Base-by-base conservation (phyloP, 2,329 filamentous ascomycete species). In the Aspergillus viridinutans region DNA sequence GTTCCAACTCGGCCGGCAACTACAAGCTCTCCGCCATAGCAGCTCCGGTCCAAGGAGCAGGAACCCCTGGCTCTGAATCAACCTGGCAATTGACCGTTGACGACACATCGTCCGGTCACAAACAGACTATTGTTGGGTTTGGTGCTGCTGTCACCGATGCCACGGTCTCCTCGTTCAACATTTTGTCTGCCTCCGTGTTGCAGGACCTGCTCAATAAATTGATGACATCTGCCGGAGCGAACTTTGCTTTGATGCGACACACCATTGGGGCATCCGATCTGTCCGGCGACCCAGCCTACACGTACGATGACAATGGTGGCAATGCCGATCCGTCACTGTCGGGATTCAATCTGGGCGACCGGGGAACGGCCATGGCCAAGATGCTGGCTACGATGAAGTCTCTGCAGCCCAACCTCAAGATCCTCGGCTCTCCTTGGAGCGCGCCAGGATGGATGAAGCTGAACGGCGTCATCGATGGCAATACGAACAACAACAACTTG, bases 361-460 rank as follows among this genome's bases (percentile, higher is more conserved):
- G 72, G 29, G 74, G 74, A 23, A 71, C 60, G 5, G 68, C 70
- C 2, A 76, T 76, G 74, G 72, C 69, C 3, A 58, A 70, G 38
- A 64, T 75, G 60, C 63, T 76, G 51, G 70, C 71, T 3, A 58
- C 54, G n/a, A 75, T 76, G 70, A 71, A 70, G 43, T 59, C 67
- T 0, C 56, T 72, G 38, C 72, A 76, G 52, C 64, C 66, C 5
- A 66, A 67, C 14, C 61, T 76, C 43, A 71, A 69, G 29, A 64
- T 75, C 17, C 62, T 73, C 23, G 73, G 74, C 2, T 69, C 73
- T 1, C 67, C 72, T 1, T 76, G 74, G 74, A 70, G 67, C 14
- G 67, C 68, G 14, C 74, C 74, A 0, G 73, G 72, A 2, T 76
- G 74, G 73, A 76, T 74, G 70, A 76, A 76, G 58, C 55, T 72